Evolutionary conservation across 2,329 filamentous ascomycete species (phyloP).

Genomic region (Scolecobasidium constrictum): DNA sequence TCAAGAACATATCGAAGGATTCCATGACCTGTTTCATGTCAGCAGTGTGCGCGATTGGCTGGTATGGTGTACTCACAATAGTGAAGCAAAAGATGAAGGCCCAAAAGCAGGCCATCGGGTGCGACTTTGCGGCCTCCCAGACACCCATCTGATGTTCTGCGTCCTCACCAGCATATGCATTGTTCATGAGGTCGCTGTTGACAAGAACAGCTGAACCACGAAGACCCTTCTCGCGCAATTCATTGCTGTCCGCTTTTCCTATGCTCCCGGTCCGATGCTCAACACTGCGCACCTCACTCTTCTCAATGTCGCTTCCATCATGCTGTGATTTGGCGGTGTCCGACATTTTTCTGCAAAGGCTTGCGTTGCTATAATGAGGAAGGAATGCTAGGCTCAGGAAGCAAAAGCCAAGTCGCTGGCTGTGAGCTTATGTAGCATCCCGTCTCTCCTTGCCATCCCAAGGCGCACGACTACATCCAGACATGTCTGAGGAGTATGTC

Average conservation of each 20-base stretch:
- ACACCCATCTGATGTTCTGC: conserved; percentile 43
- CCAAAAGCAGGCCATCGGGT: conserved; percentile 80
- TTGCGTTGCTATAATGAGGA: too few relatives aligned
- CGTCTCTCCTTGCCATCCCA: too few relatives aligned
- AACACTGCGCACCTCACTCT: too few relatives aligned
- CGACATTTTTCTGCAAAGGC: too few relatives aligned
- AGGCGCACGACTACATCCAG: too few relatives aligned
- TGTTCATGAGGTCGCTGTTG: conserved; percentile 35
- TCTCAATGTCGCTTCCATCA: too few relatives aligned
- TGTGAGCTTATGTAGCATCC: too few relatives aligned
- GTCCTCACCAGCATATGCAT: conserved; percentile 48
- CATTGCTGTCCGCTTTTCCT: not conserved
- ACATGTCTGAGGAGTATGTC: too few relatives aligned
- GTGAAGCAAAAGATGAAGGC: conserved; percentile 58
- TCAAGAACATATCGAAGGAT: conserved; percentile 64
- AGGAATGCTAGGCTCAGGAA: too few relatives aligned
- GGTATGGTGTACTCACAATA: conserved; percentile 33
- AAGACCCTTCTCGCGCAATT: not conserved
- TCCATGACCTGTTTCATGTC: conserved; percentile 46
- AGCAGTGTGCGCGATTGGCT: conserved; percentile 13
- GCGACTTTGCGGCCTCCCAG: conserved; percentile 65
- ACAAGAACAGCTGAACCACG: not conserved
- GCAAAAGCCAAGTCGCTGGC: too few relatives aligned
- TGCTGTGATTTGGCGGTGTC: not conserved
- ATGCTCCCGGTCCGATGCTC: too few relatives aligned